Conservation (phyloP, 2,329 filamentous ascomycete species). For the Macrophomina tecta region DNA sequence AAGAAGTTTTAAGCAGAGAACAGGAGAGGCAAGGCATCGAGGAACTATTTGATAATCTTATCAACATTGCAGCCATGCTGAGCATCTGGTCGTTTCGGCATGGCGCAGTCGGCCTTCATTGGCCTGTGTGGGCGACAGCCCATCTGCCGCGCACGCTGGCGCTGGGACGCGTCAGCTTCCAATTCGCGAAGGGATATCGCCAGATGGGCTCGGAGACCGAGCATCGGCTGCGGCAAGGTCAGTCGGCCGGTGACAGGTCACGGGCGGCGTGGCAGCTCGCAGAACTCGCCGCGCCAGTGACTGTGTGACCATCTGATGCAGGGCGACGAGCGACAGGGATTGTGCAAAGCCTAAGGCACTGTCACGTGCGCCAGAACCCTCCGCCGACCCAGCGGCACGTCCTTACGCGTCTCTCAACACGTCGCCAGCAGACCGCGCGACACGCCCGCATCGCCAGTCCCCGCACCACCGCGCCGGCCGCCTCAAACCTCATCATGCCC, state of each 20-base stretch:
- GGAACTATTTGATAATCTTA: conserved; percentile 10
- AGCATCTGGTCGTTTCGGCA: conserved; percentile 19
- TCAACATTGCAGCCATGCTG: conserved; percentile 4
- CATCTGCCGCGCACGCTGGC: conserved; percentile 17
- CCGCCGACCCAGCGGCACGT: conserved; percentile 4
- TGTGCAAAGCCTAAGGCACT: not conserved
- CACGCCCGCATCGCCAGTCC: conserved; percentile 11
- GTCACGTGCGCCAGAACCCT: conserved; percentile 9
- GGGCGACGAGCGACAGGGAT: not conserved
- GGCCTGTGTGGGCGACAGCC: conserved; percentile 5
- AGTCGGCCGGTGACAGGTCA: not conserved
- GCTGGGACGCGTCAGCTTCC: conserved; percentile 15
- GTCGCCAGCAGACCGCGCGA: conserved; percentile 15
- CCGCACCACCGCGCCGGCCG: conserved; percentile 1
- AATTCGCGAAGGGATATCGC: not conserved
- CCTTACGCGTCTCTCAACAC: conserved; percentile 9
- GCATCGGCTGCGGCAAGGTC: not conserved
- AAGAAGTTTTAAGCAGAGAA: not conserved
- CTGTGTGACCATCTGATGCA: not conserved
- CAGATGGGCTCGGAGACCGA: not conserved
- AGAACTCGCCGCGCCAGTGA: not conserved
- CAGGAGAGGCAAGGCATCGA: not conserved
- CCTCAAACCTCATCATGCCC: conserved; percentile 38
- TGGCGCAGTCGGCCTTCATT: conserved; percentile 12
- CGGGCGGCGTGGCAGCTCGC: not conserved